These are phyloP conservation scores for Pulveroboletus sp. DNA, from an alignment of 768 basidiomycete species.

Conservation along the genomic window DNA sequence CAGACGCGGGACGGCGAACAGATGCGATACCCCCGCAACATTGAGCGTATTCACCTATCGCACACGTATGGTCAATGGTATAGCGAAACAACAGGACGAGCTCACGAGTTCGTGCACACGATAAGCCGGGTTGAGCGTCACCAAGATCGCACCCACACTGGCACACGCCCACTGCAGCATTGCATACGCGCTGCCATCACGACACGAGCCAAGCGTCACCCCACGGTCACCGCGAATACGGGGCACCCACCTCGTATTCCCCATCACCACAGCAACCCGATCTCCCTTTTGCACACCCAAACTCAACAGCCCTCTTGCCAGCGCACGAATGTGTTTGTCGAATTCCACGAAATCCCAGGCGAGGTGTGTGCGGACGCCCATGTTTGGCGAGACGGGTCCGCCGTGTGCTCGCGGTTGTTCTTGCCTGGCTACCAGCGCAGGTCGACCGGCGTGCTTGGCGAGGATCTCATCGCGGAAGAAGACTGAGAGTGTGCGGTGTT, in stretches of 20 bases:
- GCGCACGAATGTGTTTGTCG: constrained; percentile 58
- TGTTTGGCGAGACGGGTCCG: constrained; percentile 55
- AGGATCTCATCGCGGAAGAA: constrained; percentile 63
- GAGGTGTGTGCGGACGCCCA: constrained; percentile 48
- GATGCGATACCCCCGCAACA: constrained; percentile 62
- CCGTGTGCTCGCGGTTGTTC: constrained; percentile 59
- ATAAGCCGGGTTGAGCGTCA: constrained; percentile 83
- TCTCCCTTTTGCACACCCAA: constrained; percentile 76
- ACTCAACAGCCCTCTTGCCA: constrained; percentile 65
- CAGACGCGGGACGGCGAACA: constrained; percentile 70
- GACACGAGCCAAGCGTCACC: background rate
- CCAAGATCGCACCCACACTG: constrained; percentile 78
- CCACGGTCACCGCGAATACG: no score
- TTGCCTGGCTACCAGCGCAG: constrained; percentile 63
- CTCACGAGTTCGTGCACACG: constrained; percentile 64
- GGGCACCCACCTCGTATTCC: constrained; percentile 67
- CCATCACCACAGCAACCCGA: constrained; percentile 79
- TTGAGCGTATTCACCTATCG: constrained; percentile 57
- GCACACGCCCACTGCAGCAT: constrained; percentile 85
- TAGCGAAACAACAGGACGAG: background rate
- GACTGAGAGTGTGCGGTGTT: constrained; percentile 51
- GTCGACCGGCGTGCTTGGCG: constrained; percentile 42
- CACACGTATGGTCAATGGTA: background rate
- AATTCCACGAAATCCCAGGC: constrained; percentile 78
- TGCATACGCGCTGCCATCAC: constrained; percentile 65